A percentile compares a stretch with the other conserved stretches of the same genome.
Evolutionary conservation across 306 rosid genomes (phyloP).

Genomic region (Fagus sylvatica): DNA sequence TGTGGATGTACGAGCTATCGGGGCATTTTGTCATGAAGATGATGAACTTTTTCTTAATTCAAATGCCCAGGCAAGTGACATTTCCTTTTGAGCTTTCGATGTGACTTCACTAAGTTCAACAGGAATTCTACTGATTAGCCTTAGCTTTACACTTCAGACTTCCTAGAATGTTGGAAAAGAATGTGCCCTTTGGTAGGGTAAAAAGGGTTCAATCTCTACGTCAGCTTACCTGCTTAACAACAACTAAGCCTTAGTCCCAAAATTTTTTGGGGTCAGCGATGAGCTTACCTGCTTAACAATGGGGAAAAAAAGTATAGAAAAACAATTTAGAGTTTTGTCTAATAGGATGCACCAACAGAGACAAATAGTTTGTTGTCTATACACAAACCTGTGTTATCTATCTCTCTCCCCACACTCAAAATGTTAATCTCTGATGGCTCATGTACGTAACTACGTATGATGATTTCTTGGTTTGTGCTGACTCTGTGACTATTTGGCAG

Average conservation of each 20-base stretch:
- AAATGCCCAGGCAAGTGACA: constrained; percentile 52
- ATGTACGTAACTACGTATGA: background rate
- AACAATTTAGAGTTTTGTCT: background rate
- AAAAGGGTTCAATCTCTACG: background rate
- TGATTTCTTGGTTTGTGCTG: background rate
- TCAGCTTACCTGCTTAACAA: background rate
- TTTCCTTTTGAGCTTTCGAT: constrained; percentile 21
- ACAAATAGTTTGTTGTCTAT: background rate
- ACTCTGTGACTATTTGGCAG: background rate
- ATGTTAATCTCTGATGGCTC: constrained; percentile 1
- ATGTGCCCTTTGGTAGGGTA: background rate
- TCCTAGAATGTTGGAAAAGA: background rate
- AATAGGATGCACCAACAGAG: constrained; percentile 1
- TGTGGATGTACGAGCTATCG: constrained; percentile 79
- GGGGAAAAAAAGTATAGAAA: background rate
- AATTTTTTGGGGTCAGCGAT: too few relatives aligned
- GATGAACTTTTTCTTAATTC: constrained; percentile 91
- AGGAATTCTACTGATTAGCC: background rate
- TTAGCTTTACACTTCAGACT: background rate
- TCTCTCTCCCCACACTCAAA: background rate
- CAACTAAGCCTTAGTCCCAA: too few relatives aligned
- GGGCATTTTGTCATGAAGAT: constrained; percentile 89
- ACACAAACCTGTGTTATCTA: too few relatives aligned
- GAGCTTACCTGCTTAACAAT: background rate
- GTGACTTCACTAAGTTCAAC: constrained; percentile 1